phyloP scores from a whole-genome alignment of 805 yeast species.

The Suhomyces canberraensis region DNA sequence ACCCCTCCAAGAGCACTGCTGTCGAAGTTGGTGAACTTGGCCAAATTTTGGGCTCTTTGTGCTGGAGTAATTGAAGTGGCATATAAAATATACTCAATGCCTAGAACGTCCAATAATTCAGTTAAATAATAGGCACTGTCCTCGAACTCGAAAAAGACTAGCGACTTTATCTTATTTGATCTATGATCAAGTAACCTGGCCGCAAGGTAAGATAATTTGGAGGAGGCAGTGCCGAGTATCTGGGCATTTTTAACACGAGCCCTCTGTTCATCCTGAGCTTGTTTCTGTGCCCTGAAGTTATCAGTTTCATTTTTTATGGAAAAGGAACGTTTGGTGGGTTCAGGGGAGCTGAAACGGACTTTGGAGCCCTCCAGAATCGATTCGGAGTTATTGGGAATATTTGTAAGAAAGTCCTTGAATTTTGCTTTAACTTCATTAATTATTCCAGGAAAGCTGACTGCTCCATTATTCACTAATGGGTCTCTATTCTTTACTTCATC shows the following conservation, averaged over 20 bases:
- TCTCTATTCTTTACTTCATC: constrained; percentile 4
- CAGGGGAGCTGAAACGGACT: not conserved
- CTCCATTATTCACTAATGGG: not conserved
- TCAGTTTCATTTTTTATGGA: too few relatives aligned
- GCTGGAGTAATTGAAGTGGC: constrained; percentile 54
- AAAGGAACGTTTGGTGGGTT: not conserved
- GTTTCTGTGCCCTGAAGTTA: constrained; percentile 18
- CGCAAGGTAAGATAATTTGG: constrained; percentile 59
- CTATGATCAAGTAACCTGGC: constrained; percentile 55
- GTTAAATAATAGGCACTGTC: constrained; percentile 67
- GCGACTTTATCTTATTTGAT: constrained; percentile 44
- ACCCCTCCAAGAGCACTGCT: constrained; percentile 41
- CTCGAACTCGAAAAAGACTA: constrained; percentile 68
- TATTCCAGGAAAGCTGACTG: not conserved
- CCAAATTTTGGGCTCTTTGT: constrained; percentile 51
- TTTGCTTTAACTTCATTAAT: not conserved
- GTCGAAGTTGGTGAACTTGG: constrained; percentile 45
- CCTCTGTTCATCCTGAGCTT: too few relatives aligned
- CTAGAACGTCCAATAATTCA: constrained; percentile 60
- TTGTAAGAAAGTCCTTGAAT: not conserved
- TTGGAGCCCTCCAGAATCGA: not conserved
- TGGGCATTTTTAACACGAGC: constrained; percentile 22
- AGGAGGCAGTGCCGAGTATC: constrained; percentile 60
- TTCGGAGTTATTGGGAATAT: not conserved
- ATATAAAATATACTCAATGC: constrained; percentile 59